These are phyloP conservation scores for Eimeria falciformis DNA, from an alignment of 169 alveolate species.

Conservation along the genomic window DNA sequence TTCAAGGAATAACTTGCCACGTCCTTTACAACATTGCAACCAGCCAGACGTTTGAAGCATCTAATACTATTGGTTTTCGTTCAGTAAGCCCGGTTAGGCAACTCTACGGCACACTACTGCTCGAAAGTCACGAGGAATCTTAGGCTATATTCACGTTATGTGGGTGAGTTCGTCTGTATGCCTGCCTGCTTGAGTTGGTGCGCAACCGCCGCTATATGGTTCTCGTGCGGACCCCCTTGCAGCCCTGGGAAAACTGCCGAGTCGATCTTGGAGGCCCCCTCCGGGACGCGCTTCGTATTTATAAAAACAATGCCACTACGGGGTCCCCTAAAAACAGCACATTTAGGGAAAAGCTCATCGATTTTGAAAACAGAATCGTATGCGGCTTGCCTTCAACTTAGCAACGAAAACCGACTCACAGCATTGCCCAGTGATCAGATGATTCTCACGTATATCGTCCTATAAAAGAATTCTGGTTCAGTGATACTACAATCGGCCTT, in stretches of 20 bases:
- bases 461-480: no score
- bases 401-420: no score
- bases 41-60: not conserved
- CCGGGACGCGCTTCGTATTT: constrained; percentile 88
- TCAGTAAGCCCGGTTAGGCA: not conserved
- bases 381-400: no score
- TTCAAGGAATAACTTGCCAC: not conserved
- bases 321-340: constrained; percentile 70
- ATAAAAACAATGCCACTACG: constrained; percentile 75
- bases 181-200: constrained; percentile 88
- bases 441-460: no score
- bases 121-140: not conserved
- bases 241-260: constrained; percentile 97
- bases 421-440: no score
- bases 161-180: not conserved
- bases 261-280: constrained; percentile 93
- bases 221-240: constrained; percentile 97
- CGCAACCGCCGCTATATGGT: constrained; percentile 93
- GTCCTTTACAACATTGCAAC: no score
- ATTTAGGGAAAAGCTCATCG: not conserved
- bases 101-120: not conserved
- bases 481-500: no score
- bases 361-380: no score
- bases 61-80: not conserved
- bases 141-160: no score